Evolutionary conservation across 129 eudicot species (phyloP).

Genomic region (Ambrosia artemisiifolia): DNA sequence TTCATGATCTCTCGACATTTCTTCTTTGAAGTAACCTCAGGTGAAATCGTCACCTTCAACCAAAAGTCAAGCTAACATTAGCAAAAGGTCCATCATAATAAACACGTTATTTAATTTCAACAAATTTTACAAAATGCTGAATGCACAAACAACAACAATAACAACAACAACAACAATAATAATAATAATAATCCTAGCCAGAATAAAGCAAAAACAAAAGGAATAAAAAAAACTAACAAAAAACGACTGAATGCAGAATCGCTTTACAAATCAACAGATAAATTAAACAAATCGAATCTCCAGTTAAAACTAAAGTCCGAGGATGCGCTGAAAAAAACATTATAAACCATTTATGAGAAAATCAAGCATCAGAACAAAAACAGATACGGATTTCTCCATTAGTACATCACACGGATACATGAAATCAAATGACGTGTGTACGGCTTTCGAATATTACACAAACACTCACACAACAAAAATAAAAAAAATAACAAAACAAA

Average conservation of each 20-base stretch:
- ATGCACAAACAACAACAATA: too few relatives aligned
- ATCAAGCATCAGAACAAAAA: not conserved
- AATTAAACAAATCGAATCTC: not conserved
- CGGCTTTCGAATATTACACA: too few relatives aligned
- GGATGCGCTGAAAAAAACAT: too few relatives aligned
- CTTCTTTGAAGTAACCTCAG: constrained; percentile 61
- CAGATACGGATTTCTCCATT: not conserved
- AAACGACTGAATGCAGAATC: not conserved
- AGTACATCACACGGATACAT: too few relatives aligned
- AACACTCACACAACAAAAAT: too few relatives aligned
- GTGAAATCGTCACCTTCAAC: constrained; percentile 64
- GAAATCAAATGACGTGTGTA: too few relatives aligned
- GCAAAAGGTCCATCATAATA: not conserved
- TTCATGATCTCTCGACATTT: constrained; percentile 50
- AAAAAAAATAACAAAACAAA: too few relatives aligned
- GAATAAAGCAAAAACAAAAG: not conserved
- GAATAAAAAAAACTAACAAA: not conserved
- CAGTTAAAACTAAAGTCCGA: not conserved
- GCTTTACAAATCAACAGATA: not conserved
- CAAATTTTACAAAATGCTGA: not conserved
- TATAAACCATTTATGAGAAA: too few relatives aligned
- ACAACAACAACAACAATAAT: too few relatives aligned
- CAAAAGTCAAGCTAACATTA: not conserved
- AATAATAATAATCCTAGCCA: not conserved
- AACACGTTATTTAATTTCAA: not conserved